phyloP scores from a whole-genome alignment of 441 rosid genomes.

The Arabidopsis lyrata region DNA sequence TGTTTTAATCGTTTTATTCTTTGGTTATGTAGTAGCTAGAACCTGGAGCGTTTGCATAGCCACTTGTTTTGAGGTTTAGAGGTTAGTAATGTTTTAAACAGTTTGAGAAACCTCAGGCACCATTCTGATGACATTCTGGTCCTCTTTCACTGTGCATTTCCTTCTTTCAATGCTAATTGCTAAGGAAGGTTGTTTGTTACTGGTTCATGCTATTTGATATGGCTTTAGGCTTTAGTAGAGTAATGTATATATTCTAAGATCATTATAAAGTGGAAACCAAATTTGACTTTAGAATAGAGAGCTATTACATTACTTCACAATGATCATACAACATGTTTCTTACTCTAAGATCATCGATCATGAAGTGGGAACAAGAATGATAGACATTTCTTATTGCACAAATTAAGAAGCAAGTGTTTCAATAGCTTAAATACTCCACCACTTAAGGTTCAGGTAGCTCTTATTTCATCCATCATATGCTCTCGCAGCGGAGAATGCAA shows the following conservation, averaged over 20 bases:
- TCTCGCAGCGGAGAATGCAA: slow-evolving; percentile 35
- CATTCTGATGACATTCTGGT: neutral
- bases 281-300: slow-evolving; percentile 6
- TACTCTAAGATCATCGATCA: neutral
- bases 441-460: slow-evolving; percentile 9
- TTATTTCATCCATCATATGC: neutral
- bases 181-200: slow-evolving; percentile 9
- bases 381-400: slow-evolving; percentile 14
- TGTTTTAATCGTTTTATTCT: neutral
- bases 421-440: slow-evolving; percentile 11
- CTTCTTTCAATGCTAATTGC: slow-evolving; percentile 1
- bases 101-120: neutral
- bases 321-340: slow-evolving; percentile 25
- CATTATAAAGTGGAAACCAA: slow-evolving; percentile 31
- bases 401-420: slow-evolving; percentile 11
- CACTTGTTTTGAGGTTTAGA: slow-evolving; percentile 12
- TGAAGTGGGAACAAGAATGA: neutral
- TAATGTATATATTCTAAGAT: neutral
- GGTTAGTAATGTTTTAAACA: slow-evolving; percentile 8
- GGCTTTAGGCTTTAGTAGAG: neutral
- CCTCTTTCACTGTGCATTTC: slow-evolving; percentile 2
- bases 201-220: slow-evolving; percentile 16
- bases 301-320: slow-evolving; percentile 17
- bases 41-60: slow-evolving; percentile 15
- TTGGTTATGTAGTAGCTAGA: slow-evolving; percentile 19